Evolutionary conservation across 2,329 filamentous ascomycete species (phyloP).

Genomic region (Colletotrichum lini): DNA sequence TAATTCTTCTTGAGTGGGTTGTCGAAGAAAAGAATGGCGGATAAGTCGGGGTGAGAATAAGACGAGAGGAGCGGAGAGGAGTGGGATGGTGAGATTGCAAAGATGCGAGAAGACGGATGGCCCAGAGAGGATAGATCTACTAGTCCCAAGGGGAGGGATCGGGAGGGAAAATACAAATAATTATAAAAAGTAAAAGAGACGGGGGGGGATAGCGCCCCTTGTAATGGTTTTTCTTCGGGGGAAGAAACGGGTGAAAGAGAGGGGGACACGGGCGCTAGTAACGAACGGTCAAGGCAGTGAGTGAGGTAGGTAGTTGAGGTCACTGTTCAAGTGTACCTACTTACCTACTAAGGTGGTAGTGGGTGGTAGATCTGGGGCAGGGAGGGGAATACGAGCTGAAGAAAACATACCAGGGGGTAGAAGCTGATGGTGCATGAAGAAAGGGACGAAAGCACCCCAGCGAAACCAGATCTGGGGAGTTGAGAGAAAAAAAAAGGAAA

Average conservation of each 20-base stretch:
- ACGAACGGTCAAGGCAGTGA: slow-evolving; percentile 3
- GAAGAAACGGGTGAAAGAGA: background rate
- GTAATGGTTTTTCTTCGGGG: slow-evolving; percentile 6
- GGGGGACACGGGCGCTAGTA: background rate
- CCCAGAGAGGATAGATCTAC: background rate
- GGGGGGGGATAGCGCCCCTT: slow-evolving; percentile 2
- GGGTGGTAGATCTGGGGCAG: background rate
- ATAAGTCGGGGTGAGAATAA: slow-evolving; percentile 8
- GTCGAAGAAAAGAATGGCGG: background rate
- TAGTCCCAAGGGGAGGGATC: background rate
- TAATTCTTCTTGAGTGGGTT: slow-evolving; percentile 13
- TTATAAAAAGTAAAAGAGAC: background rate
- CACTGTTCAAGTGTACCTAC: too few relatives aligned
- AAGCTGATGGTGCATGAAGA: slow-evolving; percentile 24
- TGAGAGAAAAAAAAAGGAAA: background rate
- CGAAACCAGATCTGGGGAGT: background rate
- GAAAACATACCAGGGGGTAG: slow-evolving; percentile 32
- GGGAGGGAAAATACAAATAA: background rate
- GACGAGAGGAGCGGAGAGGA: slow-evolving; percentile 3
- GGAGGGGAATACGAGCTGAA: slow-evolving; percentile 43
- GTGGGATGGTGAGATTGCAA: slow-evolving; percentile 8
- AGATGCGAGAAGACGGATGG: slow-evolving; percentile 15
- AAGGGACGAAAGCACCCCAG: background rate
- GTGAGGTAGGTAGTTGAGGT: background rate
- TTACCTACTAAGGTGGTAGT: too few relatives aligned